These are phyloP conservation scores for Emmonsiellopsis sp. DNA, from an alignment of 2,329 filamentous ascomycete species.

Conservation along the genomic window DNA sequence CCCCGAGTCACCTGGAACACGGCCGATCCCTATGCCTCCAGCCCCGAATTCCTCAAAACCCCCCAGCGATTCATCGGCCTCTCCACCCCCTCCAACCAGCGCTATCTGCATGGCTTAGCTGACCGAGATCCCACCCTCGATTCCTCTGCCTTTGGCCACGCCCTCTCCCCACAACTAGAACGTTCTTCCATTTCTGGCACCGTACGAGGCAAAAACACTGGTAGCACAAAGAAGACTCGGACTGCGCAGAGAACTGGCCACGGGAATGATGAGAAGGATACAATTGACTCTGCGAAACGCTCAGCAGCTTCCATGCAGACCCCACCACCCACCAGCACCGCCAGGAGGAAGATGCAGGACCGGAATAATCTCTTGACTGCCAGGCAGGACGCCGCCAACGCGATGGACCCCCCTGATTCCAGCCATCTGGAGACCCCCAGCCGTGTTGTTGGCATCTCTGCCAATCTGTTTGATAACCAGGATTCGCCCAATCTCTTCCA, in stretches of 20 bases:
- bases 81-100: constrained; percentile 22
- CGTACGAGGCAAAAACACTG: constrained; percentile 5
- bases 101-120: constrained; percentile 9
- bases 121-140: constrained; percentile 7
- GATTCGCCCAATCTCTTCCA: constrained; percentile 51
- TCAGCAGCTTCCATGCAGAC: constrained; percentile 48
- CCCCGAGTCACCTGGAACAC: constrained; percentile 38
- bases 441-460: constrained; percentile 34
- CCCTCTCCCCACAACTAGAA: background rate
- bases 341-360: constrained; percentile 36
- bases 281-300: constrained; percentile 26
- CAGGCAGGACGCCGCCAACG: constrained; percentile 1
- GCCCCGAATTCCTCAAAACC: constrained; percentile 35
- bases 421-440: constrained; percentile 37
- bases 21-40: constrained; percentile 37
- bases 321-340: constrained; percentile 51
- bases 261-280: constrained; percentile 23
- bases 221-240: constrained; percentile 7
- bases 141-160: background rate
- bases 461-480: constrained; percentile 44
- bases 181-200: background rate
- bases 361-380: background rate
- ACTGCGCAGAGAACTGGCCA: constrained; percentile 4
- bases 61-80: constrained; percentile 28
- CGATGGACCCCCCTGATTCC: constrained; percentile 7